Evolutionary conservation across 768 basidiomycete genomes (phyloP).

Genomic region (Leucocoprinus sp.): DNA sequence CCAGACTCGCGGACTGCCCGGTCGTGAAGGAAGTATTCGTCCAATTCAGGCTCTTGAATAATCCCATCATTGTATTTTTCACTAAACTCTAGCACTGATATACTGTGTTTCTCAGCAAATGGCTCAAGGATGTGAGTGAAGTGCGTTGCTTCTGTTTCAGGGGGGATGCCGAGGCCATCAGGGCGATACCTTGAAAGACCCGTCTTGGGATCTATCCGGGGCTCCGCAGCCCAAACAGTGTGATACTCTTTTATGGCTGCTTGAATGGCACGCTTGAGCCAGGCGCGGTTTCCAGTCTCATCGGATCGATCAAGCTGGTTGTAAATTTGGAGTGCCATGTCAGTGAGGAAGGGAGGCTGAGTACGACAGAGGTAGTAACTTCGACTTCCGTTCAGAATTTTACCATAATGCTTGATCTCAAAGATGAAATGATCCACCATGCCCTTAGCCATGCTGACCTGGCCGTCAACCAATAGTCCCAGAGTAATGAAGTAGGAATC

Average conservation of each 20-base stretch:
- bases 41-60: conserved; percentile 79
- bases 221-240: conserved; percentile 92
- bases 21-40: conserved; percentile 97
- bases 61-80: conserved; percentile 87
- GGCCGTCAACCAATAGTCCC: conserved; percentile 90
- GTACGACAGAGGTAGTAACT: conserved; percentile 93
- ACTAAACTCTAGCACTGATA: conserved; percentile 93
- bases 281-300: conserved; percentile 69
- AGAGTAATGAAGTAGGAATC: conserved; percentile 93
- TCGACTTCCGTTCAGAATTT: conserved; percentile 93
- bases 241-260: conserved; percentile 99
- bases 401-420: conserved; percentile 96
- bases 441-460: conserved; percentile 90
- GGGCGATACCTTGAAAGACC: conserved; percentile 94
- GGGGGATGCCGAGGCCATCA: conserved; percentile 91
- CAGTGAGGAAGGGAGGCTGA: conserved; percentile 97
- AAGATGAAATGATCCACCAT: conserved; percentile 99
- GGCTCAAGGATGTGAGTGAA: conserved; percentile 98
- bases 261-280: conserved; percentile 94
- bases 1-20: conserved; percentile 95
- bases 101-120: conserved; percentile 83
- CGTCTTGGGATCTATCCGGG: conserved; percentile 89
- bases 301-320: conserved; percentile 89
- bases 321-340: conserved; percentile 97
- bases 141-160: conserved; percentile 97